Base-by-base conservation (phyloP, 75 land plant genomes). In the Isoetes taiwanensis region DNA sequence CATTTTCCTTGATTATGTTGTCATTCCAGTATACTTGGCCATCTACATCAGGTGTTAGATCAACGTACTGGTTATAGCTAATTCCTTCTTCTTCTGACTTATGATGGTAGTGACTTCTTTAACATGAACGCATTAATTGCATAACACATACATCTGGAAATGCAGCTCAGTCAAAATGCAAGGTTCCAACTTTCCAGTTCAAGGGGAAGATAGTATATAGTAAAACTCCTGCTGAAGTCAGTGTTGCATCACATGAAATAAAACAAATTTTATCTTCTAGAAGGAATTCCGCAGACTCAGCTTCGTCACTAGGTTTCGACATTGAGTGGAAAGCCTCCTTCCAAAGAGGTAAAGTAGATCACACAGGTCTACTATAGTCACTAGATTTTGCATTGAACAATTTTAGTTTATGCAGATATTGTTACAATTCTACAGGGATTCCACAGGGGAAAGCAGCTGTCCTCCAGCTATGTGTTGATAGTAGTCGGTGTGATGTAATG, bases 301-400 rank as follows among this genome's bases (percentile, higher is more conserved):
- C n/a, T n/a, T n/a, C n/a, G 17, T 32, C 68, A 20, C 34, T 88
- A 37, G 95, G 95, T 34, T 67, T 88, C 42, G 95, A 88, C 40
- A 71, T 80, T 23, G 95, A 88, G 69, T 88, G 95, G 95, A 78
- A 56, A 57, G 78, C 85, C 41, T 48, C 61, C 0, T 88, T 80
- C 55, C 43, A 41, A 34, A 34, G 68, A 79, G 82, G 94, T 86
- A 53, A n/a, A 61, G 37, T 50, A 17, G 23, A 4, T 32, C 32
- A 53, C n/a, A 17, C 2, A n/a, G n/a, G n/a, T n/a, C n/a, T n/a
- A n/a, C n/a, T n/a, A n/a, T n/a, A n/a, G n/a, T n/a, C n/a, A n/a
- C n/a, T n/a, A n/a, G n/a, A 37, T 9, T 9, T 9, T 9, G 9
- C 14, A 9, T 14, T 37, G 12, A 2, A 2, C 32, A 39, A 2